Conservation (phyloP, 768 basidiomycete genomes). For the Amanita molliuscula region DNA sequence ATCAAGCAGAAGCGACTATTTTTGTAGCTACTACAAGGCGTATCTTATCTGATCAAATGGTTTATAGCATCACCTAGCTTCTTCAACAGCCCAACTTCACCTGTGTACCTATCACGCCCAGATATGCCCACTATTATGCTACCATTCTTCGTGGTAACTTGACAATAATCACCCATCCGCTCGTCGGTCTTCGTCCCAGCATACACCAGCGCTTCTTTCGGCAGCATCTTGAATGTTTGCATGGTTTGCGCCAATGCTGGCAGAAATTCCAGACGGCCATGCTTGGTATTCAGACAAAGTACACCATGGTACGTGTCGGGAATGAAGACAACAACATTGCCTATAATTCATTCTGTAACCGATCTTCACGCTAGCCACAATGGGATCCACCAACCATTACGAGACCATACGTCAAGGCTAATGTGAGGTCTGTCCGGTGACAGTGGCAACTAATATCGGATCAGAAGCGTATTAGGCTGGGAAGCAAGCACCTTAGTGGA, state of each 20-base stretch:
- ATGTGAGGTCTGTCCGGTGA: conserved; percentile 23
- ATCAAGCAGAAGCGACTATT: neutral
- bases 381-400: conserved; percentile 17
- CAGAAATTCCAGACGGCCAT: conserved; percentile 22
- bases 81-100: conserved; percentile 29
- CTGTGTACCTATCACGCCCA: conserved; percentile 26
- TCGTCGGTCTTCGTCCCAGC: conserved; percentile 11
- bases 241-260: conserved; percentile 20
- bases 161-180: conserved; percentile 25
- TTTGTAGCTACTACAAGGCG: neutral
- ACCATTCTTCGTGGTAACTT: conserved; percentile 25
- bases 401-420: conserved; percentile 24
- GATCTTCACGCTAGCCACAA: neutral
- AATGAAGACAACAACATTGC: conserved; percentile 23
- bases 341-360: conserved; percentile 12
- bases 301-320: conserved; percentile 27
- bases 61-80: conserved; percentile 16
- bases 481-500: neutral
- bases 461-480: neutral
- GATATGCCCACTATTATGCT: conserved; percentile 33
- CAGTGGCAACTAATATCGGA: conserved; percentile 19
- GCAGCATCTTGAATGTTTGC: conserved; percentile 23
- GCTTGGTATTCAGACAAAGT: conserved; percentile 22
- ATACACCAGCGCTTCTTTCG: conserved; percentile 28
- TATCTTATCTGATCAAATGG: conserved; percentile 4